Conservation (phyloP, 2,329 filamentous ascomycete species). For the Calonectria hongkongensis region DNA sequence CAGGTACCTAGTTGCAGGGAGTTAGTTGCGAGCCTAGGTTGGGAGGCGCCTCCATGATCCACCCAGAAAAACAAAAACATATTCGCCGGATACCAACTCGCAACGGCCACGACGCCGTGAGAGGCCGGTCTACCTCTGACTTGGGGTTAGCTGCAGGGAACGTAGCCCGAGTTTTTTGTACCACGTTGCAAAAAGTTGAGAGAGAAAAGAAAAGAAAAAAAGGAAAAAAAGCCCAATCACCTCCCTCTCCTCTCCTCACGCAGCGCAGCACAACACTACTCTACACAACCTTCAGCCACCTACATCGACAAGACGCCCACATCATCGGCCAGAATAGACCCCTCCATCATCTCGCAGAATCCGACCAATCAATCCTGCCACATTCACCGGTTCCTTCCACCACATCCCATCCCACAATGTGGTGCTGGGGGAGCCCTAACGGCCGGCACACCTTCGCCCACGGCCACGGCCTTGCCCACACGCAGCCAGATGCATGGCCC, state of each 20-base stretch:
- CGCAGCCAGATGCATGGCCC: constrained; percentile 50
- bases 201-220: not conserved
- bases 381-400: constrained; percentile 53
- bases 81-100: constrained; percentile 24
- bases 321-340: constrained; percentile 41
- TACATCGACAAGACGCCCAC: constrained; percentile 39
- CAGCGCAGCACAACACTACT: constrained; percentile 24
- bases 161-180: constrained; percentile 3
- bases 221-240: constrained; percentile 13
- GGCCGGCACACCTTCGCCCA: constrained; percentile 41
- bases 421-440: constrained; percentile 52
- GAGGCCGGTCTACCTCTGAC: constrained; percentile 23
- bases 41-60: constrained; percentile 16
- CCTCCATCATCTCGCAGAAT: constrained; percentile 32
- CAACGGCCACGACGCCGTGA: constrained; percentile 28
- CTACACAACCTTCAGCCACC: constrained; percentile 37
- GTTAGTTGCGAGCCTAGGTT: constrained; percentile 22
- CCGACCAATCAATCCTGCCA: constrained; percentile 51
- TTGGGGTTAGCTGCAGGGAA: constrained; percentile 25
- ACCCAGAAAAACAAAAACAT: constrained; percentile 26
- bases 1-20: constrained; percentile 25
- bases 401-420: constrained; percentile 47
- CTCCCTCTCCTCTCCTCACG: constrained; percentile 29
- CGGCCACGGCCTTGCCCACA: constrained; percentile 44
- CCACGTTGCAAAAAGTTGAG: constrained; percentile 5